Base-by-base conservation (phyloP, 176 grass and related monocot genomes). In the Guadua angustifolia region DNA sequence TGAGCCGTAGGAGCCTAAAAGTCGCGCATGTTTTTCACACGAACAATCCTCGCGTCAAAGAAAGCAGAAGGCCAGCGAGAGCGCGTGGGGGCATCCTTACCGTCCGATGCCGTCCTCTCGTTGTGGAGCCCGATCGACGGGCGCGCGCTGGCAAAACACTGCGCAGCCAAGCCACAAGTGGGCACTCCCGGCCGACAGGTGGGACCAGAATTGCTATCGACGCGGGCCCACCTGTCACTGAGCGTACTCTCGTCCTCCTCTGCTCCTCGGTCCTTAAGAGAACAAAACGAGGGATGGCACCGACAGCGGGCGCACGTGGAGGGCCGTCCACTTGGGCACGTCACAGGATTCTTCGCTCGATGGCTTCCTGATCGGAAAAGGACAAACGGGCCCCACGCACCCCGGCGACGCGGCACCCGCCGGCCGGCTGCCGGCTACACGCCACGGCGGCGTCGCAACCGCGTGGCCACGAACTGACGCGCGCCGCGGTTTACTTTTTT, bases 341-440 rank as follows among this genome's bases (percentile, higher is more conserved):
- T 18, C 15, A 50, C 26, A 38, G 62, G 19, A 62, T 21, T 11
- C 71, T 19, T 17, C 49, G 44, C 69, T 50, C 9, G 21, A 13
- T 22, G 5, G 58, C 22, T 26, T 61, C 58, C 16, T 83, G 92
- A 89, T 74, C 40, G 24, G 87, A 94, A 46, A 92, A 76, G 59
- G 87, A 88, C 24, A 36, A 19, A 59, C 75, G 85, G 91, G 70
- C 42, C 85, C 85, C 81, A 4, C n/a, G 16, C 38, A 1, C 16
- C 15, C 18, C 39, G 58, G 79, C 72, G 88, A 91, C 69, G 74
- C 52, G 9, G 49, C 68, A 85, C 67, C 91, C 53, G 82, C 77
- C 88, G n/a, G 21, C 24, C 53, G 17, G 3, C 38, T n/a, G 19
- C 18, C 60, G 17, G 33, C 17, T 26, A 25, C 58, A 61, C 14